Base-by-base conservation (phyloP, 2,329 filamentous ascomycete genomes). In the Fusarium redolens region DNA sequence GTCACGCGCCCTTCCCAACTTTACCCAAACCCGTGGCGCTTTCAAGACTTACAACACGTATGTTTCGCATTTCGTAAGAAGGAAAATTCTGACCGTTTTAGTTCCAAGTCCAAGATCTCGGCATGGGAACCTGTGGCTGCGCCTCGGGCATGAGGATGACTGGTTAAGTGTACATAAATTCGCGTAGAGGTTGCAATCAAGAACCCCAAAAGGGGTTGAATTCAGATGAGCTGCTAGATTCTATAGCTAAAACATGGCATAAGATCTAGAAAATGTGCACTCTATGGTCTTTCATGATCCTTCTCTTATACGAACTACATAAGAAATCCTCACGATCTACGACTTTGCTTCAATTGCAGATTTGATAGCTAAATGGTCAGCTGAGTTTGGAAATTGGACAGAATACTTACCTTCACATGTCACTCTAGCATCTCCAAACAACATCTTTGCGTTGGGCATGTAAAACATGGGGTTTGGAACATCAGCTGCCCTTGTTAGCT, bases 31-130 rank as follows among this genome's bases (percentile, higher is more conserved):
- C 70, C 89, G 92, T 71, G 94, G 89, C 66, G 95, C 95, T 44
- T 99, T 92, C 87, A 97, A 93, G 87, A 91, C 96, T 38, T 99
- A 98, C 85, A 97, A 87, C 86, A 99, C 96, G 95, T 98, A 84
- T 83, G 95, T 91, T n/a, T 33, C 8, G 20, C 31, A 20, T 12
- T 11, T 8, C 9, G 0, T 2, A 5, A 4, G 14, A 5, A 1
- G 2, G 17, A 18, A 61, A 50, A 47, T 51, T 51, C 82, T 77
- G 65, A 74, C 48, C 3, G 33, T 64, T 37, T 11, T 56, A 90
- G 88, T 25, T 82, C 81, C 38, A 89, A 88, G 79, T 81, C 87
- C 44, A 90, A 90, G 84, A 77, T 89, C 58, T 80, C 79, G 50
- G 79, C 83, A 31, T 90, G 88, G 88, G 83, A 87, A 76, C 87